Percentiles rank a stretch among this genome's conserved stretches.
These are phyloP conservation scores for Phytophthora colocasiae DNA, from an alignment of 352 stramenopile genomes.

Conservation along the genomic window DNA sequence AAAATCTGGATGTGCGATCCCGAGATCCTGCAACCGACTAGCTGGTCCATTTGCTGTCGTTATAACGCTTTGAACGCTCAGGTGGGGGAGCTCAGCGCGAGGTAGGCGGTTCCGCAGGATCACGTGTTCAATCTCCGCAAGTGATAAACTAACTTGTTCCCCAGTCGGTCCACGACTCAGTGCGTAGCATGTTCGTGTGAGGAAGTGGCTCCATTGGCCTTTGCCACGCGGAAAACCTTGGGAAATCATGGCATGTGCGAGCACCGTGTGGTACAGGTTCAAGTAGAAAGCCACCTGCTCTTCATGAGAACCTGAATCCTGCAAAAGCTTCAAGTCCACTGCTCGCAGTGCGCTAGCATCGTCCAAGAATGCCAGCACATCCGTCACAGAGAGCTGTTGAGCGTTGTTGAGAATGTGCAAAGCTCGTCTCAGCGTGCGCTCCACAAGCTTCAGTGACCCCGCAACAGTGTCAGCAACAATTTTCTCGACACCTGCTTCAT, in stretches of 20 bases:
- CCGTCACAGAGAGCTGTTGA: constrained; percentile 49
- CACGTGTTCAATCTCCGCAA: constrained; percentile 83
- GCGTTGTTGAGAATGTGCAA: constrained; percentile 48
- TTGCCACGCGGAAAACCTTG: constrained; percentile 67
- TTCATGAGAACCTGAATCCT: constrained; percentile 60
- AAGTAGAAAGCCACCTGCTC: constrained; percentile 78
- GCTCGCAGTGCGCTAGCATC: constrained; percentile 61
- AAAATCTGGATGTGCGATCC: constrained; percentile 77
- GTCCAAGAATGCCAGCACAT: constrained; percentile 76
- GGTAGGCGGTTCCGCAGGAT: constrained; percentile 69
- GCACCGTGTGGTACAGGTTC: constrained; percentile 81
- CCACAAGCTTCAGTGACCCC: constrained; percentile 33
- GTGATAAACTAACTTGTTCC: constrained; percentile 59
- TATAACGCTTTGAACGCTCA: constrained; percentile 38
- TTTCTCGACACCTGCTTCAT: constrained; percentile 2
- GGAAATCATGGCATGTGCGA: constrained; percentile 80
- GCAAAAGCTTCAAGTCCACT: constrained; percentile 58
- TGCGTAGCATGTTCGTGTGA: constrained; percentile 68
- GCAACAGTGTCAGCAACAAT: constrained; percentile 17
- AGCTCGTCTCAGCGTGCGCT: constrained; percentile 39
- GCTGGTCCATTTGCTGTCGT: constrained; percentile 10
- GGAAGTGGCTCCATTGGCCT: constrained; percentile 65
- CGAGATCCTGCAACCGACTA: constrained; percentile 43
- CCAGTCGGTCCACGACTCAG: constrained; percentile 41
- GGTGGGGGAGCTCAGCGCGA: constrained; percentile 54